Conservation (phyloP, 2,329 filamentous ascomycete species). For the Aureobasidium sp. region DNA sequence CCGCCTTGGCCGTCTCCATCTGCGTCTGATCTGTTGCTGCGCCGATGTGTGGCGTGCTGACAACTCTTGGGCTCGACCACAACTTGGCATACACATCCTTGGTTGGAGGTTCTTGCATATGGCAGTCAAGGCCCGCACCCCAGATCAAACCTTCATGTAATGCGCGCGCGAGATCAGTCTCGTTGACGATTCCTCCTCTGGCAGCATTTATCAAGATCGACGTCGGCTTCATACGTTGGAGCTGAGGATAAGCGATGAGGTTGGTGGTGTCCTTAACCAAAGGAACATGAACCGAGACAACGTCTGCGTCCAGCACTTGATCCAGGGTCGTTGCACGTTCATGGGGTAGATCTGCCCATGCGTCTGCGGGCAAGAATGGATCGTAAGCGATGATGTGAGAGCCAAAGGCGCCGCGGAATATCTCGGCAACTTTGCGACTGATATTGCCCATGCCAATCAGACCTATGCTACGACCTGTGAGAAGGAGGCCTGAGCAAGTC, state of each 20-base stretch:
- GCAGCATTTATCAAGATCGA: conserved; percentile 31
- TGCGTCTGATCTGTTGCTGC: conserved; percentile 38
- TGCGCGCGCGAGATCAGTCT: conserved; percentile 25
- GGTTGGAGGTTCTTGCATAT: conserved; percentile 28
- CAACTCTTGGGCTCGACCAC: conserved; percentile 24
- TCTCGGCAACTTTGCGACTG: conserved; percentile 30
- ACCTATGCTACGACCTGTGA: conserved; percentile 31
- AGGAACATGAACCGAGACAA: conserved; percentile 32
- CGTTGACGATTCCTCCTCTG: conserved; percentile 31
- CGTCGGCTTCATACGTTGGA: conserved; percentile 26
- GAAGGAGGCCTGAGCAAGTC: conserved; percentile 35
- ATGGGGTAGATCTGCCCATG: conserved; percentile 25
- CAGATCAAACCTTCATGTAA: conserved; percentile 25
- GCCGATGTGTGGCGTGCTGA: conserved; percentile 43
- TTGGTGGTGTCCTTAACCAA: conserved; percentile 26
- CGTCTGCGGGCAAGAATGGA: conserved; percentile 25
- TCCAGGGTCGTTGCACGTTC: conserved; percentile 26
- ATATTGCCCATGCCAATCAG: conserved; percentile 37
- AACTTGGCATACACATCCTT: conserved; percentile 24
- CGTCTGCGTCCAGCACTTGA: conserved; percentile 28
- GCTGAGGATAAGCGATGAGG: conserved; percentile 27
- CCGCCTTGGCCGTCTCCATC: conserved; percentile 31
- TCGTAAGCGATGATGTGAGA: conserved; percentile 32
- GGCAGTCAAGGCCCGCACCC: conserved; percentile 30
- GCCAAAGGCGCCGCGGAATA: conserved; percentile 30